These are phyloP conservation scores for Fusarium buharicum DNA, from an alignment of 2,329 filamentous ascomycete genomes.

Conservation along the genomic window DNA sequence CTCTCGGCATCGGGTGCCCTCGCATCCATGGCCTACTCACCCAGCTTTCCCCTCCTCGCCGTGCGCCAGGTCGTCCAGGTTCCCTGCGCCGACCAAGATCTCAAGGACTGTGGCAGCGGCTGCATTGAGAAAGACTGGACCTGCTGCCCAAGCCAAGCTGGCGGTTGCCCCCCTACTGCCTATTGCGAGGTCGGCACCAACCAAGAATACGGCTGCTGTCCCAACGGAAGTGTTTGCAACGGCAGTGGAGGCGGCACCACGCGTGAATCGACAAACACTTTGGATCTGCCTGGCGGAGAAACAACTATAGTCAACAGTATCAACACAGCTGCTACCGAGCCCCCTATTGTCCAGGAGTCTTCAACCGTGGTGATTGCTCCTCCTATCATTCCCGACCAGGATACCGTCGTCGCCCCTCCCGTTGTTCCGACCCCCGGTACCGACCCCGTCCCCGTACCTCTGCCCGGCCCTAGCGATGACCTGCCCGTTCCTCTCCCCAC, in stretches of 20 bases:
- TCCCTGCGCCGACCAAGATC: conserved; percentile 39
- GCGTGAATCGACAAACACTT: conserved; percentile 20
- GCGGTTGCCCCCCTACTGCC: conserved; percentile 43
- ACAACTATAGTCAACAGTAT: conserved; percentile 15
- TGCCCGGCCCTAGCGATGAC: neutral
- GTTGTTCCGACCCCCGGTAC: neutral
- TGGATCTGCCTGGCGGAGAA: conserved; percentile 20
- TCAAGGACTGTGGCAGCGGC: conserved; percentile 45
- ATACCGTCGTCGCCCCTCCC: conserved; percentile 7
- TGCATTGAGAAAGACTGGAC: conserved; percentile 46
- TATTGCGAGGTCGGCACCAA: conserved; percentile 45
- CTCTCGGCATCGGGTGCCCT: conserved; percentile 36
- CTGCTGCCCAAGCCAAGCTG: conserved; percentile 46
- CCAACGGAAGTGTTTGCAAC: conserved; percentile 42
- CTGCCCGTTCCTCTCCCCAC: conserved; percentile 13
- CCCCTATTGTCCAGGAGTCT: conserved; percentile 19
- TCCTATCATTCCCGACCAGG: neutral
- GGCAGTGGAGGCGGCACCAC: conserved; percentile 43
- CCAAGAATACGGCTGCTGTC: conserved; percentile 47
- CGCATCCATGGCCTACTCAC: conserved; percentile 24
- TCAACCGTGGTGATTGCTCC: conserved; percentile 14
- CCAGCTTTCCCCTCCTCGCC: conserved; percentile 26
- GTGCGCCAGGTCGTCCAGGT: conserved; percentile 39
- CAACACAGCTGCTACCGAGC: conserved; percentile 1
- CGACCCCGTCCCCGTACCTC: neutral